phyloP scores from a whole-genome alignment of 1,284 basidiomycete genomes.

The Erythrobasidium hasegawianum region DNA sequence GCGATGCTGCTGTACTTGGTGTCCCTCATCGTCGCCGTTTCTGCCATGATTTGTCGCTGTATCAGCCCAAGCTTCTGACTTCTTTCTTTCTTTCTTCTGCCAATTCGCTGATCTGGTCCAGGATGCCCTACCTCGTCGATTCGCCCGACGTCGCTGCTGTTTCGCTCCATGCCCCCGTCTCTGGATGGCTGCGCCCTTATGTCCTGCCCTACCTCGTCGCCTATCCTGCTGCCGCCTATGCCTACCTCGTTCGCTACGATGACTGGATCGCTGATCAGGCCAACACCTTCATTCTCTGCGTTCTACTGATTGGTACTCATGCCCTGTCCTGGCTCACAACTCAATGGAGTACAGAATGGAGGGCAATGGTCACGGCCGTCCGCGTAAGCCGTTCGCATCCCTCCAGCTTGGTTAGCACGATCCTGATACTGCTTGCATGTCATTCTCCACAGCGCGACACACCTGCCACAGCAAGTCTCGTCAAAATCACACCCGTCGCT shows the following conservation, averaged over 20 bases:
- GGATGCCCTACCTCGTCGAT: not conserved
- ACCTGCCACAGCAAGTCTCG: slow-evolving; percentile 69
- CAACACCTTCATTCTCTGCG: slow-evolving; percentile 81
- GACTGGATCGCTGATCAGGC: slow-evolving; percentile 47
- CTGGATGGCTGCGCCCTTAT: slow-evolving; percentile 44
- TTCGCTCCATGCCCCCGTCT: slow-evolving; percentile 26
- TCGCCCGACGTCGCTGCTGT: slow-evolving; percentile 16
- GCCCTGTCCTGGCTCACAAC: slow-evolving; percentile 90
- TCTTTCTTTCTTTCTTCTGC: not conserved
- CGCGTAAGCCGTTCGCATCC: slow-evolving; percentile 47
- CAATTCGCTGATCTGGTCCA: not conserved
- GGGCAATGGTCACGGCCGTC: slow-evolving; percentile 70
- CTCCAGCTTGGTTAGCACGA: too few species aligned
- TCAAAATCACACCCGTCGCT: slow-evolving; percentile 76
- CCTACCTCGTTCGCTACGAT: slow-evolving; percentile 60
- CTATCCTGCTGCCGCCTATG: slow-evolving; percentile 60
- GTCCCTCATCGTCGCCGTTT: not conserved
- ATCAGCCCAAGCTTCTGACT: not conserved
- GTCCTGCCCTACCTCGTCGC: slow-evolving; percentile 48
- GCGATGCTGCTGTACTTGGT: slow-evolving; percentile 1
- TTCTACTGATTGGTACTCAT: slow-evolving; percentile 77
- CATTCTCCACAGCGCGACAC: slow-evolving; percentile 53
- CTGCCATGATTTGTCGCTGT: not conserved
- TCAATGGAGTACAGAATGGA: slow-evolving; percentile 78
- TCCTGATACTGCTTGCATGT: slow-evolving; percentile 2